Evolutionary conservation across 306 rosid genomes (phyloP), one percentile per base, ranked within the genome.

Genomic region (Geum urbanum): DNA sequence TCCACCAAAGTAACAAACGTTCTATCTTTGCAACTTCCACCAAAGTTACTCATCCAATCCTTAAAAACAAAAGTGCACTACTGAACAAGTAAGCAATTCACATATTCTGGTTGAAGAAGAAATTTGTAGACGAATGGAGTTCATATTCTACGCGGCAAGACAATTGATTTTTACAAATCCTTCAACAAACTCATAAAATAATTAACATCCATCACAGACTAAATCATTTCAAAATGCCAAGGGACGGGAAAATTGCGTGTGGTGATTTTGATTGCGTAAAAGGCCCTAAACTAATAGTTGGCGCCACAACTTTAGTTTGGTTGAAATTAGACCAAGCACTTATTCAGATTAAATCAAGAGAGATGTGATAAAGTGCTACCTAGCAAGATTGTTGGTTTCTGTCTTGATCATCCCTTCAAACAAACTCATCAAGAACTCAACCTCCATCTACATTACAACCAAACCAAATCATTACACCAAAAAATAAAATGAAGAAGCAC

Each of bases 381-480:
- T 84, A 39, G 57, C 64, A 52, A 84, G 81, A 16, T 46, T 44
- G 14, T 85, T 80, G 44, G 84, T 20, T 22, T 87, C 82, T 1
- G 82, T 69, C 67, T 24, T 56, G 49, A 86, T 82, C 20, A 79
- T 72, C 40, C 76, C 76, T 62, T 85, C 91, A 35, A 87, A 87
- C 47, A 85, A 77, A n/a, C 59, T 75, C 88, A 90, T 59, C 79
- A 87, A 76, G 71, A 84, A 87, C 6, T 82, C 85, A 59, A 90
- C 82, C 72, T 87, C 96, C 77, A 84, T 85, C 96, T 90, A 73
- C 73, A 76, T 24, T 53, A 66, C 15, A 58, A 66, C 56, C 68
- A 71, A 76, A 66, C 66, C 72, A 27, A 74, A 46, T 50, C 35
- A 68, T 11, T 41, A 35, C 18, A 57, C 11, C 11, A 1, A 14